Percentiles rank a stretch among this genome's conserved stretches.
Evolutionary conservation across 2,329 filamentous ascomycete species (phyloP).

Genomic region (Sporothrix schenckii): DNA sequence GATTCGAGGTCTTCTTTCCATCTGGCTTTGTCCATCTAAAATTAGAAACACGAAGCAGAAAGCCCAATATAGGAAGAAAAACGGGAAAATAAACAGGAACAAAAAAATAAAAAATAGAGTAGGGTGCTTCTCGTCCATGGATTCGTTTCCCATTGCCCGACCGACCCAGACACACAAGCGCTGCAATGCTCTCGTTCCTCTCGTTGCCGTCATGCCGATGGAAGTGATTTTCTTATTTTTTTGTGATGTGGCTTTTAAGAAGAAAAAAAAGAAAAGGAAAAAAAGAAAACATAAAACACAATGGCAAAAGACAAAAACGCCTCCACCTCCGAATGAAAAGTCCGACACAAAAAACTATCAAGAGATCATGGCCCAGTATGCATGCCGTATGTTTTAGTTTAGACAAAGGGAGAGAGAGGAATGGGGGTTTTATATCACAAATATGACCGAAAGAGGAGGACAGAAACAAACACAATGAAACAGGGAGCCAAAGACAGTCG

Average conservation of each 20-base stretch:
- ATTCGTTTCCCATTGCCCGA: neutral
- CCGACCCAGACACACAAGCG: neutral
- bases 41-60: neutral
- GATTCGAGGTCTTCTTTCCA: neutral
- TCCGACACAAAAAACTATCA: constrained; percentile 19
- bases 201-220: neutral
- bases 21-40: neutral
- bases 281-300: neutral
- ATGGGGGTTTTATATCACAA: constrained; percentile 29
- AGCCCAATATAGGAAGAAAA: neutral
- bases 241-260: constrained; percentile 11
- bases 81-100: neutral
- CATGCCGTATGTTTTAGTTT: constrained; percentile 8
- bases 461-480: neutral
- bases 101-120: constrained; percentile 15
- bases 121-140: constrained; percentile 17
- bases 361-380: constrained; percentile 11
- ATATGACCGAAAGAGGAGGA: neutral
- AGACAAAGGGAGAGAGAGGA: constrained; percentile 19
- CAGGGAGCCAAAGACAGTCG: neutral
- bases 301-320: constrained; percentile 10
- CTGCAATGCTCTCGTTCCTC: neutral
- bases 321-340: constrained; percentile 22
- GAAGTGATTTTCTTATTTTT: constrained; percentile 24
- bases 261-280: constrained; percentile 2